These are phyloP conservation scores for Cubamyces sp. DNA, from an alignment of 768 basidiomycete genomes.

Conservation along the genomic window DNA sequence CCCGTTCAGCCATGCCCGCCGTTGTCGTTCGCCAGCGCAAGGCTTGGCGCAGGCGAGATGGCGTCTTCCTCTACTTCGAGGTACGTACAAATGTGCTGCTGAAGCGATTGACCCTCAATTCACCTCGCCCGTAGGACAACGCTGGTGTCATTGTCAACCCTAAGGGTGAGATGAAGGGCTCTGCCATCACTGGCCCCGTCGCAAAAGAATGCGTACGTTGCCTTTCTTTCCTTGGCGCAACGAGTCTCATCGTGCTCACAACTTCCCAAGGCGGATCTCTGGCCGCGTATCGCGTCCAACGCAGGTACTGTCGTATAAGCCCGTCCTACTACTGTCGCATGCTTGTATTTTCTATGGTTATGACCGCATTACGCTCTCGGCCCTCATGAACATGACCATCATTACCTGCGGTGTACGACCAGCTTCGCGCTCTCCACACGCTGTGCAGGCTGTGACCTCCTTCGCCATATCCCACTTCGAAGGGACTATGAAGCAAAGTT, in stretches of 20 bases:
- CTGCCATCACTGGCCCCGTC: slow-evolving; percentile 93
- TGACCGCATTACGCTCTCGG: slow-evolving; percentile 26
- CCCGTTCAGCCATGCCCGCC: slow-evolving; percentile 83
- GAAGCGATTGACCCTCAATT: neutral
- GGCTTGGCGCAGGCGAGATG: slow-evolving; percentile 96
- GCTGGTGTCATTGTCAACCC: slow-evolving; percentile 98
- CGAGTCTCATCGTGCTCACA: neutral
- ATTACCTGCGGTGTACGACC: neutral
- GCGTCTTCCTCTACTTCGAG: slow-evolving; percentile 99
- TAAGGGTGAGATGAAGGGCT: slow-evolving; percentile 99
- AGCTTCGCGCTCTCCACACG: too few relatives aligned
- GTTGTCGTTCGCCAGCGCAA: slow-evolving; percentile 98
- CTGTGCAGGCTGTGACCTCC: too few relatives aligned
- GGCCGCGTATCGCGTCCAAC: slow-evolving; percentile 99
- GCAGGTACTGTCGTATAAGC: slow-evolving; percentile 95
- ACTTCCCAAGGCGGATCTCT: slow-evolving; percentile 79
- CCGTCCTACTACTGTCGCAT: slow-evolving; percentile 27
- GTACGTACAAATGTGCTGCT: slow-evolving; percentile 40
- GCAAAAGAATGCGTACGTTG: slow-evolving; percentile 97
- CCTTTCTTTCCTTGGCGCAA: neutral
- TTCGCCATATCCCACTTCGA: too few relatives aligned
- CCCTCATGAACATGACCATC: slow-evolving; percentile 21
- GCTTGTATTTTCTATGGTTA: slow-evolving; percentile 37
- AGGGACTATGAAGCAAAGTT: too few relatives aligned
- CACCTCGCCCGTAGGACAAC: slow-evolving; percentile 63